These are phyloP conservation scores for Pseudozyma sp. DNA, from an alignment of 1,284 basidiomycete species.

Conservation along the genomic window DNA sequence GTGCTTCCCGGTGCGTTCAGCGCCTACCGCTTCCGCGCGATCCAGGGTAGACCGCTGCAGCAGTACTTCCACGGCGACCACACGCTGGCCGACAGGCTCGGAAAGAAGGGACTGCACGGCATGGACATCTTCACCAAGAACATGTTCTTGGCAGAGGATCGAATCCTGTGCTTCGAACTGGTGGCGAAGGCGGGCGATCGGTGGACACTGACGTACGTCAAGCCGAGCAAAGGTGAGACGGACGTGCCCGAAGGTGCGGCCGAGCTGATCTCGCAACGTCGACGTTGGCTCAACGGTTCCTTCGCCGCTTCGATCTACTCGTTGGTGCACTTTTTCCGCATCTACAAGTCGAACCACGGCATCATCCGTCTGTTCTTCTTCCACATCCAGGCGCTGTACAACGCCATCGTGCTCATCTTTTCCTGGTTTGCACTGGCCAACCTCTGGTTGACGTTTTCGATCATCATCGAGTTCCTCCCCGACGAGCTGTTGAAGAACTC, in stretches of 20 bases:
- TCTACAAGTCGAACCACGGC: constrained; percentile 86
- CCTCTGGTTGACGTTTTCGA: constrained; percentile 93
- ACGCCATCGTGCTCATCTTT: constrained; percentile 88
- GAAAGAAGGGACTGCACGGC: constrained; percentile 91
- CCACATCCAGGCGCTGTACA: constrained; percentile 92
- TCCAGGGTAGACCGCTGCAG: constrained; percentile 89
- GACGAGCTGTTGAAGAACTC: constrained; percentile 77
- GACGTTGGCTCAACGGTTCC: constrained; percentile 95
- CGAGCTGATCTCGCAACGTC: constrained; percentile 84
- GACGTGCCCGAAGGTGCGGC: constrained; percentile 90
- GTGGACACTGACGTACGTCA: constrained; percentile 94
- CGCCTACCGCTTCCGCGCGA: constrained; percentile 90
- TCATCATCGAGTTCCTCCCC: constrained; percentile 91
- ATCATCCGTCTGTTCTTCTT: constrained; percentile 90
- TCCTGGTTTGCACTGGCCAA: constrained; percentile 93
- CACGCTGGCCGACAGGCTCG: constrained; percentile 81
- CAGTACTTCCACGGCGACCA: constrained; percentile 99
- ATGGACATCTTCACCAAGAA: constrained; percentile 93
- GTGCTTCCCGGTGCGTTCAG: constrained; percentile 97
- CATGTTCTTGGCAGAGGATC: constrained; percentile 75
- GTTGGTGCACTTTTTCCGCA: constrained; percentile 88
- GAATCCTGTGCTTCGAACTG: constrained; percentile 94
- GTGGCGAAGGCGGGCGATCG: constrained; percentile 85
- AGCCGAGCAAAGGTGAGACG: constrained; percentile 93
- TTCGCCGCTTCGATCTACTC: constrained; percentile 95